Evolutionary conservation across 2,329 filamentous ascomycete species (phyloP).

Genomic region (Byssothecium circinans): DNA sequence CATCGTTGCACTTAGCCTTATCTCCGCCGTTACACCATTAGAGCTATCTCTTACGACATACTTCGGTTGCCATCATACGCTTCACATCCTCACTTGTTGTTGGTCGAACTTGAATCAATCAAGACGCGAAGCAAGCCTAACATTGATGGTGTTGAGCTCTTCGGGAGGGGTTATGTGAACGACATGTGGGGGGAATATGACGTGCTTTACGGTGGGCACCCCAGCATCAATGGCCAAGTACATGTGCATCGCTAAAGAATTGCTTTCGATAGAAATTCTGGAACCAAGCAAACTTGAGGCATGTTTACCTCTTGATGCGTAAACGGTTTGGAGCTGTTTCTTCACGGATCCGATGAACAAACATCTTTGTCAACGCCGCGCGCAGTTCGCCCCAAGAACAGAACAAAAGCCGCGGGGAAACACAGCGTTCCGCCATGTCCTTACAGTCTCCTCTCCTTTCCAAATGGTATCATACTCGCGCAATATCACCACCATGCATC

Average conservation of each 20-base stretch:
- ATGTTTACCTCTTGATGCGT: too few relatives aligned
- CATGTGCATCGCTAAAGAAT: too few relatives aligned
- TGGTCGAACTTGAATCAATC: neutral
- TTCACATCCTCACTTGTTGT: neutral
- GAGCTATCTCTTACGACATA: conserved; percentile 6
- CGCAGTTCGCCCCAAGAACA: too few relatives aligned
- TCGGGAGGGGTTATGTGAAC: conserved; percentile 18
- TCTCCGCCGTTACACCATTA: conserved; percentile 13
- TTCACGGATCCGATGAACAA: too few relatives aligned
- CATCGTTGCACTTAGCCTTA: neutral
- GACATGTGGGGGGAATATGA: conserved; percentile 26
- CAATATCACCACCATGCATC: conserved; percentile 9
- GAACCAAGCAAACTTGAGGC: too few relatives aligned
- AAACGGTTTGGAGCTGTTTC: too few relatives aligned
- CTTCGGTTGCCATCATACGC: neutral
- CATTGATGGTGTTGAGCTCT: neutral
- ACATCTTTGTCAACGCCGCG: too few relatives aligned
- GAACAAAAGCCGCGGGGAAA: too few relatives aligned
- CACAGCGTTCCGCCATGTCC: too few relatives aligned
- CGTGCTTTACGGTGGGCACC: conserved; percentile 13
- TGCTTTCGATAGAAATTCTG: too few relatives aligned
- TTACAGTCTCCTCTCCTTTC: neutral
- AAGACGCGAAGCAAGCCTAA: neutral
- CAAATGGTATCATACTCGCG: conserved; percentile 18
- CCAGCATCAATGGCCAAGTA: neutral